phyloP scores from a whole-genome alignment of 345 rosid species.

The Eucalyptus curtisii region DNA sequence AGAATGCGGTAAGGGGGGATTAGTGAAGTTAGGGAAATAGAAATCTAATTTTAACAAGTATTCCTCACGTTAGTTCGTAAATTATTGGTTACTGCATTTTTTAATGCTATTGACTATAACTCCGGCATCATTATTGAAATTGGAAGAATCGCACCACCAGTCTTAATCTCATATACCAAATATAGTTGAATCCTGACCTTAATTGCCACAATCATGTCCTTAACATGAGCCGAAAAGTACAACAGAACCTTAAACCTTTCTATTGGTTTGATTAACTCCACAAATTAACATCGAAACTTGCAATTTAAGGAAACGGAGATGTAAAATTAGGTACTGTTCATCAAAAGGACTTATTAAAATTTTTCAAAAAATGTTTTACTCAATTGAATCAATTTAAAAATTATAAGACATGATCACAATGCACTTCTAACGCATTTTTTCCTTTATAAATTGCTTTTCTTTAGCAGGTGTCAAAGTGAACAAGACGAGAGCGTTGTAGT shows the following conservation, averaged over 20 bases:
- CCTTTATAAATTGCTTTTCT: background rate
- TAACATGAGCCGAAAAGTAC: background rate
- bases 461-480: background rate
- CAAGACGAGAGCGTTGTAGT: fast-evolving
- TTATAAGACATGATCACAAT: background rate
- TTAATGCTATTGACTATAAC: background rate
- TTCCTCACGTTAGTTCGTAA: background rate
- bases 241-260: background rate
- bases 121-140: background rate
- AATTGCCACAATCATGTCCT: background rate
- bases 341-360: background rate
- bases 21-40: background rate
- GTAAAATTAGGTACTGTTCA: background rate
- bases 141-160: background rate
- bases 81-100: background rate
- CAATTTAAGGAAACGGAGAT: background rate
- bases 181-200: background rate
- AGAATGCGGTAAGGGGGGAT: background rate
- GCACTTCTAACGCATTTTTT: background rate
- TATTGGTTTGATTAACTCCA: background rate
- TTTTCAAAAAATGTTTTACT: background rate
- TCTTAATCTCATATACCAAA: background rate
- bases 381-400: background rate
- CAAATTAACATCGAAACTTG: background rate
- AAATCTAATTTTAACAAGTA: background rate